Evolutionary conservation across 495 filamentous ascomycete species (phyloP).

Genomic region (Usnea hakonensis): DNA sequence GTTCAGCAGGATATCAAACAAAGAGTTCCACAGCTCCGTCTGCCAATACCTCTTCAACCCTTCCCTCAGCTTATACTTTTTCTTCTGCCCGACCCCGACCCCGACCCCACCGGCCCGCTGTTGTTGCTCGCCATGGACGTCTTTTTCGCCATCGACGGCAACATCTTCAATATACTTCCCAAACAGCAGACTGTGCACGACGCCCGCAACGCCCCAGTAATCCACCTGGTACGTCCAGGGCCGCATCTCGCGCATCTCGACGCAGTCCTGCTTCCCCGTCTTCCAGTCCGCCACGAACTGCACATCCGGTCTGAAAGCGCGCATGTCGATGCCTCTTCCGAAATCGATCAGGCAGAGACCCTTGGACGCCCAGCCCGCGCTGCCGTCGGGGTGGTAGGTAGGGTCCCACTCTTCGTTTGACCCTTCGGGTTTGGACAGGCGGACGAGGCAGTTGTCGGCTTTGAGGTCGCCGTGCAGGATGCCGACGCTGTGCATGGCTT

Average conservation of each 20-base stretch:
- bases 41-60: conserved; percentile 91
- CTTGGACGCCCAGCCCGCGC: conserved; percentile 69
- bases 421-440: conserved; percentile 42
- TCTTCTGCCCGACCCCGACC: conserved; percentile 41
- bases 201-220: conserved; percentile 83
- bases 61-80: conserved; percentile 65
- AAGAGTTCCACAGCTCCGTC: conserved; percentile 73
- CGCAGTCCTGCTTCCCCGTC: conserved; percentile 72
- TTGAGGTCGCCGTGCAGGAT: conserved; percentile 94
- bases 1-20: conserved; percentile 84
- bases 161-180: conserved; percentile 89
- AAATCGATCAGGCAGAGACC: conserved; percentile 89
- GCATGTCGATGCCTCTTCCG: conserved; percentile 90
- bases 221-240: conserved; percentile 97
- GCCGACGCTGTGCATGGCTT: conserved; percentile 70
- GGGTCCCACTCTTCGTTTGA: conserved; percentile 37
- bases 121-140: neutral
- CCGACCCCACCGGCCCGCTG: no score
- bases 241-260: conserved; percentile 84
- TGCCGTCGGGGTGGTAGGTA: conserved; percentile 59
- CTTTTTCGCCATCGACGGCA: conserved; percentile 36
- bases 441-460: conserved; percentile 86
- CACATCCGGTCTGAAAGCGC: conserved; percentile 63
- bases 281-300: conserved; percentile 96
- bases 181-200: conserved; percentile 79